Percentiles rank a stretch among this genome's conserved stretches.
phyloP scores from a whole-genome alignment of 2,329 filamentous ascomycete species.

The Rachicladosporium sp. region DNA sequence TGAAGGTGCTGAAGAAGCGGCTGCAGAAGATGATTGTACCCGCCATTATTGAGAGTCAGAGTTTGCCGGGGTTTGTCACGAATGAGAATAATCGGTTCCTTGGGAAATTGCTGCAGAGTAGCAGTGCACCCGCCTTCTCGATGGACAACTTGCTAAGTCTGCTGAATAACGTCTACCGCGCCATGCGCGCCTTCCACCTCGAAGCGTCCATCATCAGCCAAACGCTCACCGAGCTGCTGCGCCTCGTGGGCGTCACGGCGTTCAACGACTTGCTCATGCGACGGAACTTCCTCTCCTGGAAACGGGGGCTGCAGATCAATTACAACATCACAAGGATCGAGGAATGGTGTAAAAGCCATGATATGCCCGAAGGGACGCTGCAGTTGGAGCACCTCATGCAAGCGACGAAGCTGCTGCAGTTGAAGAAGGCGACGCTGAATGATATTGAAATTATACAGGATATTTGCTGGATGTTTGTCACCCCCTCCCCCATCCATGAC shows the following conservation, averaged over 20 bases:
- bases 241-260: slow-evolving; percentile 88
- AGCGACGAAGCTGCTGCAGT: slow-evolving; percentile 92
- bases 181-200: slow-evolving; percentile 97
- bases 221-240: slow-evolving; percentile 84
- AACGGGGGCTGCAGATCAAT: slow-evolving; percentile 97
- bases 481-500: too few relatives aligned
- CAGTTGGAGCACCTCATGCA: slow-evolving; percentile 99
- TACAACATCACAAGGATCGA: slow-evolving; percentile 99
- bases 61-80: slow-evolving; percentile 92
- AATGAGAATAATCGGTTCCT: slow-evolving; percentile 98
- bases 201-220: slow-evolving; percentile 94
- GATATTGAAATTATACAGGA: slow-evolving; percentile 99
- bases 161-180: slow-evolving; percentile 93
- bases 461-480: slow-evolving; percentile 37
- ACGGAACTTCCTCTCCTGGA: slow-evolving; percentile 97
- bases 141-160: slow-evolving; percentile 97
- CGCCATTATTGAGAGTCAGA: slow-evolving; percentile 97
- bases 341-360: slow-evolving; percentile 99
- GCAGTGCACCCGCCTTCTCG: slow-evolving; percentile 84
- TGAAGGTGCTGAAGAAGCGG: slow-evolving; percentile 99
- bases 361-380: slow-evolving; percentile 96
- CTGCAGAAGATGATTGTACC: slow-evolving; percentile 99
- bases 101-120: slow-evolving; percentile 86
- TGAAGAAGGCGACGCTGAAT: slow-evolving; percentile 98
- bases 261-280: slow-evolving; percentile 98